A percentile compares a stretch with the other conserved stretches of the same genome.
phyloP scores from a whole-genome alignment of 768 basidiomycete species.

The Trametes cingulata region DNA sequence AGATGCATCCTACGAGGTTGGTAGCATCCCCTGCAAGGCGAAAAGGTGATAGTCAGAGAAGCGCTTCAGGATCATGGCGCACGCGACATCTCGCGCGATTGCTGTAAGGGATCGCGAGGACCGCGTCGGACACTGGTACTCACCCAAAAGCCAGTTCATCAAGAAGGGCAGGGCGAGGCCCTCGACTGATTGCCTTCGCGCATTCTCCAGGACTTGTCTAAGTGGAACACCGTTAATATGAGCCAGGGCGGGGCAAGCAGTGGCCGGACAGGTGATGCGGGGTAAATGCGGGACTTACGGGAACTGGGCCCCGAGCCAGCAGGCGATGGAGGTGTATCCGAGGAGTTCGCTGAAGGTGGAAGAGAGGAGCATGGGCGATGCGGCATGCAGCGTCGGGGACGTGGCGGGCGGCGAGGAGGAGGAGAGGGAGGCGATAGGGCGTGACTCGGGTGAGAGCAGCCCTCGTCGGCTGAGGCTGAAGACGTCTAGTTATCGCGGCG shows the following conservation, averaged over 20 bases:
- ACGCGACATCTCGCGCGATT: slow-evolving; percentile 24
- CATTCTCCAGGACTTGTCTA: slow-evolving; percentile 86
- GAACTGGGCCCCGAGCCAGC: slow-evolving; percentile 87
- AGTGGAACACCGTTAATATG: background rate
- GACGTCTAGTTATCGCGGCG: background rate
- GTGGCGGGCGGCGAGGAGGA: slow-evolving; percentile 7
- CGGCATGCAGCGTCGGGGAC: slow-evolving; percentile 17
- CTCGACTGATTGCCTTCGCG: slow-evolving; percentile 73
- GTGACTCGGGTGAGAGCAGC: slow-evolving; percentile 2
- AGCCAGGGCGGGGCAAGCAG: background rate
- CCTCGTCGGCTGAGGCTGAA: background rate
- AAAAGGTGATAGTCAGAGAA: background rate
- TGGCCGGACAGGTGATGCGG: slow-evolving; percentile 3
- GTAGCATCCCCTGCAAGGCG: slow-evolving; percentile 75
- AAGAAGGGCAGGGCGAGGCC: slow-evolving; percentile 93
- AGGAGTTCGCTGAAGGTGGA: slow-evolving; percentile 57
- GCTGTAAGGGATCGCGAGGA: slow-evolving; percentile 9
- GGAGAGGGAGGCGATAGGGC: background rate
- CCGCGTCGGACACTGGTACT: slow-evolving; percentile 29
- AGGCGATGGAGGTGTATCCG: slow-evolving; percentile 71
- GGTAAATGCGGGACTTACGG: slow-evolving; percentile 58
- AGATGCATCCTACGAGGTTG: slow-evolving; percentile 86
- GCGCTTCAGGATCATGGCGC: background rate
- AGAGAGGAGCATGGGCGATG: slow-evolving; percentile 27
- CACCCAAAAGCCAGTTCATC: slow-evolving; percentile 89